Conservation (phyloP, 495 filamentous ascomycete species). For the Aspergillus ostianus region DNA sequence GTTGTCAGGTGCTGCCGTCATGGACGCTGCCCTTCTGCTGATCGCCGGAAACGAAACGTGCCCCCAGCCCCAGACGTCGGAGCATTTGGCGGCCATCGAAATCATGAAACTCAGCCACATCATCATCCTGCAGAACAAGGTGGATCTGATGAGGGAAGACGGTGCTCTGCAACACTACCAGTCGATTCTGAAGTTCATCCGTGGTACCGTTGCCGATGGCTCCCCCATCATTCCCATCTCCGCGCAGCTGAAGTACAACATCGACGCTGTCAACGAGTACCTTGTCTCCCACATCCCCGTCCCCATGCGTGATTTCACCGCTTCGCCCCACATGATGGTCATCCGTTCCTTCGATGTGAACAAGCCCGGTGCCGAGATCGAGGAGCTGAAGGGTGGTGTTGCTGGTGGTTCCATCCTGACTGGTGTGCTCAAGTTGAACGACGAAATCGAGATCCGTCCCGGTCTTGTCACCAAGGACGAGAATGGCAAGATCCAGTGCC, state of each 20-base stretch:
- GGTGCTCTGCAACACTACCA: slow-evolving; percentile 88
- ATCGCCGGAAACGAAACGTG: slow-evolving; percentile 99
- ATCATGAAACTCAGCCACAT: slow-evolving; percentile 99
- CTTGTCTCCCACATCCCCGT: slow-evolving; percentile 92
- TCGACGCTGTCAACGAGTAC: slow-evolving; percentile 93
- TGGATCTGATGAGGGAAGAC: slow-evolving; percentile 95
- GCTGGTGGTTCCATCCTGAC: slow-evolving; percentile 95
- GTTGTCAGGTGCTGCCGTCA: slow-evolving; percentile 98
- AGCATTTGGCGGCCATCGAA: slow-evolving; percentile 97
- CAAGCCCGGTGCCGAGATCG: slow-evolving; percentile 99
- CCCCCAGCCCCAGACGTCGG: slow-evolving; percentile 97
- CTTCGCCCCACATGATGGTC: slow-evolving; percentile 94
- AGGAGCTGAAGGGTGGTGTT: slow-evolving; percentile 97
- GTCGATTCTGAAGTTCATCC: slow-evolving; percentile 95
- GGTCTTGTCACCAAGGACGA: slow-evolving; percentile 94
- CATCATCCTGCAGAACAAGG: slow-evolving; percentile 99
- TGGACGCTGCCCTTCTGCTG: slow-evolving; percentile 94
- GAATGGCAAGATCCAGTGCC: slow-evolving; percentile 91
- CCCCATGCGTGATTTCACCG: slow-evolving; percentile 81
- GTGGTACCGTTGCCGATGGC: slow-evolving; percentile 93
- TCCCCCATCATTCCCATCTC: slow-evolving; percentile 98
- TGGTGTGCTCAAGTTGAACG: slow-evolving; percentile 90
- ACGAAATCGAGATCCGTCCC: slow-evolving; percentile 97
- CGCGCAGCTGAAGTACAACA: slow-evolving; percentile 98
- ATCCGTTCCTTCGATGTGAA: slow-evolving; percentile 99